Evolutionary conservation across 176 grass and related monocot genomes (phyloP).

Genomic region (Raddia distichophylla): DNA sequence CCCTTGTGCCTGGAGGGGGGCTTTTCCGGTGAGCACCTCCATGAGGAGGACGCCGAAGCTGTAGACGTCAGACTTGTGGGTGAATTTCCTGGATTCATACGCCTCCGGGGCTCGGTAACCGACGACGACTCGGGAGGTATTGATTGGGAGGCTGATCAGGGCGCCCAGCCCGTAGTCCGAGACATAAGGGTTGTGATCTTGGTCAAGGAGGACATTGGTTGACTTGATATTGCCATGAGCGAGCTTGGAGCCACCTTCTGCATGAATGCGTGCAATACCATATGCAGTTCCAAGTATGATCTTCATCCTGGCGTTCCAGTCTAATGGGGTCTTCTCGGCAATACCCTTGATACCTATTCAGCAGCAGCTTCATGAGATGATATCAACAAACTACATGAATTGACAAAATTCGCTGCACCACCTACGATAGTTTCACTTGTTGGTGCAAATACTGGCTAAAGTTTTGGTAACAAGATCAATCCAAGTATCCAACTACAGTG

Average conservation of each 20-base stretch:
- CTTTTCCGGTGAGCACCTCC: constrained; percentile 94
- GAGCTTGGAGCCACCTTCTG: constrained; percentile 78
- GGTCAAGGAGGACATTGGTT: constrained; percentile 80
- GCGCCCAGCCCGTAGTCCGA: constrained; percentile 79
- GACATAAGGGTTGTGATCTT: constrained; percentile 64
- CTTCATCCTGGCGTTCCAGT: constrained; percentile 90
- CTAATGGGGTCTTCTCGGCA: constrained; percentile 57
- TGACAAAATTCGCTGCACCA: neutral
- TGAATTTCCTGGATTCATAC: constrained; percentile 76
- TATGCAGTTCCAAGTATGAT: constrained; percentile 76
- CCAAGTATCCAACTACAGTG: constrained; percentile 8
- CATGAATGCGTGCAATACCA: constrained; percentile 74
- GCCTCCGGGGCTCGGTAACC: constrained; percentile 88
- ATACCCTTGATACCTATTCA: constrained; percentile 68
- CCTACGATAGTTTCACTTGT: constrained; percentile 3
- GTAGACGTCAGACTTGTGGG: constrained; percentile 91
- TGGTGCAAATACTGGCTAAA: neutral
- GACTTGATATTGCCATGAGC: constrained; percentile 97
- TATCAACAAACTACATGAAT: neutral
- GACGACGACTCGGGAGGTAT: constrained; percentile 50
- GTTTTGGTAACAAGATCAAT: neutral
- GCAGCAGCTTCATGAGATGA: constrained; percentile 38
- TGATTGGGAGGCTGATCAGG: constrained; percentile 69
- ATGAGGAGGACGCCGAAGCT: constrained; percentile 94
- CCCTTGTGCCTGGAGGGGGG: constrained; percentile 86